These are phyloP conservation scores for Dillenia suffruticosa DNA, from an alignment of 164 flowering plant genomes.

Conservation along the genomic window DNA sequence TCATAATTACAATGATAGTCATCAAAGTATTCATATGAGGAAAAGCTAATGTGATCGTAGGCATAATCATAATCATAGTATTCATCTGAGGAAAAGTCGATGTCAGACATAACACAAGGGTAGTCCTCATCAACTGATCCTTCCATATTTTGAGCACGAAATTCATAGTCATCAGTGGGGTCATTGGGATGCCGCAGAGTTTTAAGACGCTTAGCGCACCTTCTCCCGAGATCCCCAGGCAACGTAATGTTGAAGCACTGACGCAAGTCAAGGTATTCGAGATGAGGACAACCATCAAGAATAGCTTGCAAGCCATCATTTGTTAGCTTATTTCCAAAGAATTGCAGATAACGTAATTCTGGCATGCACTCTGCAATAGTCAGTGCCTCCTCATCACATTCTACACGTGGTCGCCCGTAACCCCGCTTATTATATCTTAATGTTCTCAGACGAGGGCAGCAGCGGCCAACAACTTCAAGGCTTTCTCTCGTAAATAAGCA, in stretches of 20 bases:
- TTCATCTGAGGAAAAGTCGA: too few relatives aligned
- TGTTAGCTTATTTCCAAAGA: constrained; percentile 14
- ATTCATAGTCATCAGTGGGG: constrained; percentile 4
- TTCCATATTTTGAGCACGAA: not conserved
- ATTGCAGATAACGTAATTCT: constrained; percentile 16
- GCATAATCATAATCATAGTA: too few relatives aligned
- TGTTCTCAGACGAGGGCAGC: constrained; percentile 21
- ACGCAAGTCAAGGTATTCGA: constrained; percentile 31
- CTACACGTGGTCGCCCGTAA: not conserved
- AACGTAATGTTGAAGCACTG: constrained; percentile 14
- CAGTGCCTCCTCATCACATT: constrained; percentile 16
- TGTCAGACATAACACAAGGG: not conserved
- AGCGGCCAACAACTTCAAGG: constrained; percentile 27
- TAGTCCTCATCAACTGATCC: constrained; percentile 1
- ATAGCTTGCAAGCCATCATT: constrained; percentile 29
- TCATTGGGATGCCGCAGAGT: constrained; percentile 11
- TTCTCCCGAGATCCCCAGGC: constrained; percentile 15
- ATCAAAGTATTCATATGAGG: not conserved
- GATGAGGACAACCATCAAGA: constrained; percentile 26
- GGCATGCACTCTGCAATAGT: constrained; percentile 29
- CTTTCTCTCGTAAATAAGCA: constrained; percentile 9
- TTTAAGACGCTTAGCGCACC: constrained; percentile 16
- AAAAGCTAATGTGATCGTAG: too few relatives aligned
- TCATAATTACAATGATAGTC: too few relatives aligned
- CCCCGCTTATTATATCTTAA: constrained; percentile 8